Evolutionary conservation across 768 basidiomycete species (phyloP), one percentile per base, ranked within the genome.

Genomic region (Daedaleopsis nitida): DNA sequence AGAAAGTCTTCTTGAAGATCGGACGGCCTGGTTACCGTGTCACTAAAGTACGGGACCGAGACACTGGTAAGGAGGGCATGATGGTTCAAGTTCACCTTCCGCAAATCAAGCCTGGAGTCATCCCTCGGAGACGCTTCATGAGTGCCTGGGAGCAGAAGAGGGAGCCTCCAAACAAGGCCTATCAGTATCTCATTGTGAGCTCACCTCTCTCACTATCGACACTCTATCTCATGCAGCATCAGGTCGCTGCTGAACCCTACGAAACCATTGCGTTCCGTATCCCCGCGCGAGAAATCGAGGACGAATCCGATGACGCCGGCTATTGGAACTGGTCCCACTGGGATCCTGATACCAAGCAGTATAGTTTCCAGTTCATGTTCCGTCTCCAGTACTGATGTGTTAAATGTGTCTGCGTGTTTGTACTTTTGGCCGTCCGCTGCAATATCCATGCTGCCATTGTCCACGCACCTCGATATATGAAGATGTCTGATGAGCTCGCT

Each of bases 181-280:
- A 96, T 74, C 97, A 98, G 72, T 98, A 98, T 76, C 85, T 98
- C 69, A 92, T 98, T 62, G 96, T 98, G 69, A 69, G 95, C 85
- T 16, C 48, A 44, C 35, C 13, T 32, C 35, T 45, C 14, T 13
- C 21, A n/a, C 42, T 27, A 59, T 13, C 14, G 16, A 75, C 7
- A 3, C 27, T 32, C 27, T 7, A 32, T 32, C 79, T 65, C 73
- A 81, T 44, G 1, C 34, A n/a, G 57, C 65, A 62, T 1, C 59
- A 98, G 96, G 93, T 98, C 62, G 97, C 96, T 17, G 95, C 97
- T n/a, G 97, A 98, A 69, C 96, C 96, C 6, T 99, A 98, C 72
- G 97, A 99, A 76, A 98, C 96, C 4, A 94, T 99, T 67, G 94
- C 95, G n/a, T 98, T 98, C 81, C 92, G 96, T 17, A 94, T 99